Conservation (phyloP, 805 yeast species). For the Ogataea corticis region DNA sequence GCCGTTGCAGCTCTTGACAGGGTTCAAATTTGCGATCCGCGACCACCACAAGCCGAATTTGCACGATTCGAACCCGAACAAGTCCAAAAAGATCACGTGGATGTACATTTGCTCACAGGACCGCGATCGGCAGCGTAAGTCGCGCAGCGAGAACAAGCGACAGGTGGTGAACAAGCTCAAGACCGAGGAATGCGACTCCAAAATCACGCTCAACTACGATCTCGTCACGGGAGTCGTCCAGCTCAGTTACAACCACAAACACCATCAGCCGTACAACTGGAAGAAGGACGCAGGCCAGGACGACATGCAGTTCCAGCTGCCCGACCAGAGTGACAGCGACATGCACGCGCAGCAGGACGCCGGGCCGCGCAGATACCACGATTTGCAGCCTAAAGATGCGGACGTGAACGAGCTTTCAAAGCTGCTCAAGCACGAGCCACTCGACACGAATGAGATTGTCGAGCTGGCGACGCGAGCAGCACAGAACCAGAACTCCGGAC, state of each 20-base stretch:
- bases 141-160: constrained; percentile 41
- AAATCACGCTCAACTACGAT: constrained; percentile 40
- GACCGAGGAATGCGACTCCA: constrained; percentile 42
- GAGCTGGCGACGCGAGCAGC: constrained; percentile 28
- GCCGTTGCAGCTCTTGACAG: constrained; percentile 43
- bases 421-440: constrained; percentile 22
- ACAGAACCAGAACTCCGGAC: constrained; percentile 15
- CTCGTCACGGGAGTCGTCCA: constrained; percentile 38
- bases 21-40: constrained; percentile 44
- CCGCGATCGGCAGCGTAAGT: constrained; percentile 41
- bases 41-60: constrained; percentile 43
- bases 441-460: constrained; percentile 26
- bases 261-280: constrained; percentile 41
- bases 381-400: constrained; percentile 19
- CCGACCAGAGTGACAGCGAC: constrained; percentile 11
- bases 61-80: constrained; percentile 36
- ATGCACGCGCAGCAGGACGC: constrained; percentile 3
- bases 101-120: constrained; percentile 49
- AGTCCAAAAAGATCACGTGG: constrained; percentile 42
- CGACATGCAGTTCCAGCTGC: constrained; percentile 19
- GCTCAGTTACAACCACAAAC: constrained; percentile 40
- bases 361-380: constrained; percentile 16
- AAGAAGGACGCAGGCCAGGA: constrained; percentile 24
- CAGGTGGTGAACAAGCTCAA: constrained; percentile 41
- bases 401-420: constrained; percentile 24